These are phyloP conservation scores for Fusarium proliferatum DNA, from an alignment of 2,329 filamentous ascomycete genomes.

Conservation along the genomic window DNA sequence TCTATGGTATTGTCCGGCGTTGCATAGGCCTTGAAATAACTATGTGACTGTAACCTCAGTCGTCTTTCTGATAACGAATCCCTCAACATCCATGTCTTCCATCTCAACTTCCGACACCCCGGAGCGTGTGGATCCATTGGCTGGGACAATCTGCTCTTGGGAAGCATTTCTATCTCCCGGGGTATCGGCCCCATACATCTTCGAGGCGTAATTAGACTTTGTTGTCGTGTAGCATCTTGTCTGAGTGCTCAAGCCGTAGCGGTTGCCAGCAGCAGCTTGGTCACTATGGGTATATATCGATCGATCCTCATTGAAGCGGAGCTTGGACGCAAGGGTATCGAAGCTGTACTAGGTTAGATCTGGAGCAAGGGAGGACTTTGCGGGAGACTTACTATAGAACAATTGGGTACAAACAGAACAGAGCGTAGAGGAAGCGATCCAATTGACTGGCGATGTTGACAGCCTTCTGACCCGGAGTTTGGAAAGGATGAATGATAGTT, in stretches of 20 bases:
- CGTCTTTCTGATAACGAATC: slow-evolving; percentile 35
- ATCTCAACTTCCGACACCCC: slow-evolving; percentile 12
- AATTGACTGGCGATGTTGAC: slow-evolving; percentile 51
- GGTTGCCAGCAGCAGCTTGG: not conserved
- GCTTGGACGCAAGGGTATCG: slow-evolving; percentile 49
- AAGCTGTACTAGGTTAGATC: slow-evolving; percentile 31
- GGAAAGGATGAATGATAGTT: slow-evolving; percentile 55
- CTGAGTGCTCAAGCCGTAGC: slow-evolving; percentile 11
- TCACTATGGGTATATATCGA: slow-evolving; percentile 17
- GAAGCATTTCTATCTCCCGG: slow-evolving; percentile 16
- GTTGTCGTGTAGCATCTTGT: slow-evolving; percentile 22
- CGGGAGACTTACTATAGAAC: slow-evolving; percentile 50
- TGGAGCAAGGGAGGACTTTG: not conserved
- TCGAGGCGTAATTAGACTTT: slow-evolving; percentile 12
- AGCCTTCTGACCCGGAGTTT: slow-evolving; percentile 50
- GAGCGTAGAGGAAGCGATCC: slow-evolving; percentile 54
- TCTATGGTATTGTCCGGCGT: not conserved
- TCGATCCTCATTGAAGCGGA: slow-evolving; percentile 37
- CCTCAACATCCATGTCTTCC: slow-evolving; percentile 24
- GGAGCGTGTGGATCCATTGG: slow-evolving; percentile 23
- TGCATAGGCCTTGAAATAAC: accelerated
- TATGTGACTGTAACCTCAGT: slow-evolving; percentile 33
- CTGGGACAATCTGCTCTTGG: slow-evolving; percentile 11
- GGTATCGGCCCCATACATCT: not conserved
- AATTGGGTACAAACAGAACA: slow-evolving; percentile 55